Evolutionary conservation across 1,139 yeast genomes (phyloP).

Genomic region (Candida sp.): DNA sequence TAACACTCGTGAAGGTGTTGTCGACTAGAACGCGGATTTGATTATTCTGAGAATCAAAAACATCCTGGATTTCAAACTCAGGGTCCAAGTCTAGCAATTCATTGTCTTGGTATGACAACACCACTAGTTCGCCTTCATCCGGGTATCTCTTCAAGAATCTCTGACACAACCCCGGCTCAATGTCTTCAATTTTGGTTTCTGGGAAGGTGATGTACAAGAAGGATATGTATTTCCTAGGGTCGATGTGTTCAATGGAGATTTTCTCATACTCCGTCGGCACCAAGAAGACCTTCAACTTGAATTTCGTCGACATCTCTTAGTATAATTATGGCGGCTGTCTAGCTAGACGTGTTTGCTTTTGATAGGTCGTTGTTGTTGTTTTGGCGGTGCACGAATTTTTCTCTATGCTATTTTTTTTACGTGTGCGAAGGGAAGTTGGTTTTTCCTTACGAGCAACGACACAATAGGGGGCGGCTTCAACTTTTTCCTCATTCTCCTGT

Average conservation of each 20-base stretch:
- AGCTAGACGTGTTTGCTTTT: background rate
- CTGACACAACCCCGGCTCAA: constrained; percentile 45
- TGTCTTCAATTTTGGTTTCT: constrained; percentile 46
- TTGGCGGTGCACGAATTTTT: background rate
- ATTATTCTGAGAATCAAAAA: constrained; percentile 56
- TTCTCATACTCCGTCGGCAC: constrained; percentile 30
- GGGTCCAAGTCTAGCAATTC: constrained; percentile 79
- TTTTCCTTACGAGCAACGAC: too few species aligned
- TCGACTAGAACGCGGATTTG: constrained; percentile 58
- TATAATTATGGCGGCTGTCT: background rate
- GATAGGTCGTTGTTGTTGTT: background rate
- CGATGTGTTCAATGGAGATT: constrained; percentile 17
- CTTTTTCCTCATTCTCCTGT: background rate
- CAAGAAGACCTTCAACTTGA: constrained; percentile 44
- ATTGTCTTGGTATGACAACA: constrained; percentile 64
- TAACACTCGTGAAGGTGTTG: constrained; percentile 15
- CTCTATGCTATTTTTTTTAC: background rate
- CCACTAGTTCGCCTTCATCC: constrained; percentile 51
- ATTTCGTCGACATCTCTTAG: constrained; percentile 23
- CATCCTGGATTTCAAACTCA: constrained; percentile 66
- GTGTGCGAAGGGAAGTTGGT: too few species aligned
- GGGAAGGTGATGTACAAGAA: constrained; percentile 66
- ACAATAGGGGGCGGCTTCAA: background rate
- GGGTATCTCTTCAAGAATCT: constrained; percentile 60
- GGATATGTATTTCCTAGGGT: constrained; percentile 32